Evolutionary conservation across 2,329 filamentous ascomycete genomes (phyloP).

Genomic region (Colletotrichum trifolii): DNA sequence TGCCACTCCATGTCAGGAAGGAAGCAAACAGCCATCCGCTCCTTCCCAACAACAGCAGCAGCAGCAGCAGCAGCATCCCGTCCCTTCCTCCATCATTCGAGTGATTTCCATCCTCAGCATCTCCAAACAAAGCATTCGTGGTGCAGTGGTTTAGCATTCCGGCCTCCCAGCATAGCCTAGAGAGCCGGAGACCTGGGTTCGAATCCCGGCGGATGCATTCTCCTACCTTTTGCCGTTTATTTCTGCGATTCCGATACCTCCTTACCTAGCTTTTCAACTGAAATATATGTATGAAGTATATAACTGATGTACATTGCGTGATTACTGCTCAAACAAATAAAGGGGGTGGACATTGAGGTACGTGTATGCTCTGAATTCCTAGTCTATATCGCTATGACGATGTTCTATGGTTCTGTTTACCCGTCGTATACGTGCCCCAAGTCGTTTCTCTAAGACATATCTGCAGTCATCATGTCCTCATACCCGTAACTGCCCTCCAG

Average conservation of each 20-base stretch:
- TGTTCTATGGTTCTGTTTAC: conserved; percentile 15
- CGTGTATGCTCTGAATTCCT: not conserved
- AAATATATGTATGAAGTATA: too few relatives aligned
- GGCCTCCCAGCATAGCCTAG: conserved; percentile 24
- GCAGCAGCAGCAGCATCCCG: not conserved
- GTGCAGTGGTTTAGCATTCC: conserved; percentile 37
- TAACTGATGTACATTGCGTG: too few relatives aligned
- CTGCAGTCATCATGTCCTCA: too few relatives aligned
- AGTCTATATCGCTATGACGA: not conserved
- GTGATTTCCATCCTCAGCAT: not conserved
- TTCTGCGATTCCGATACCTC: not conserved
- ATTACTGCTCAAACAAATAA: too few relatives aligned
- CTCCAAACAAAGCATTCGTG: conserved; percentile 24
- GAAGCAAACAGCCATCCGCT: conserved; percentile 16
- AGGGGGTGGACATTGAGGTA: too few relatives aligned
- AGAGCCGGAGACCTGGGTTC: conserved; percentile 33
- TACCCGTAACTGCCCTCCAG: conserved; percentile 3
- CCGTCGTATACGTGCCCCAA: not conserved
- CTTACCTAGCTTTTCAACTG: not conserved
- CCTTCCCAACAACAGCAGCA: not conserved
- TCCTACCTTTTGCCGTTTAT: not conserved
- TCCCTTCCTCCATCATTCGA: not conserved
- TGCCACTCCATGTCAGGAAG: not conserved
- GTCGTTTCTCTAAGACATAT: too few relatives aligned
- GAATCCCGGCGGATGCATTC: conserved; percentile 33